Conservation (phyloP, 2,329 filamentous ascomycete species). For the Ceratocystis eucalypticola region DNA sequence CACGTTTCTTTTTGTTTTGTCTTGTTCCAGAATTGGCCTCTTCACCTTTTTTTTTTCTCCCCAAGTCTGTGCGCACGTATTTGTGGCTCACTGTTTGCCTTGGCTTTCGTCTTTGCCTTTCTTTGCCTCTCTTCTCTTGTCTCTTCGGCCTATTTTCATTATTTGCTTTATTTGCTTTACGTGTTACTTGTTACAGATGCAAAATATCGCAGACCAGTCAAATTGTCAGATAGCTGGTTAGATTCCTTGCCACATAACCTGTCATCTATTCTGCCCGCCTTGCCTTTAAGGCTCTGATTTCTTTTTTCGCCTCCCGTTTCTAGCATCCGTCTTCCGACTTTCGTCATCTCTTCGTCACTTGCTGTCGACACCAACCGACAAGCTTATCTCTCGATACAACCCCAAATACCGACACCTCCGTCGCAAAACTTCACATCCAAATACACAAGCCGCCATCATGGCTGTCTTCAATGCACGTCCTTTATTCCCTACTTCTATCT, state of each 20-base stretch:
- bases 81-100: neutral
- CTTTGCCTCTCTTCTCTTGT: neutral
- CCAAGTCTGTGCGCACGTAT: slow-evolving; percentile 1
- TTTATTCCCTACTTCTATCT: neutral
- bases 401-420: neutral
- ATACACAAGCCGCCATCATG: slow-evolving; percentile 24
- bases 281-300: neutral
- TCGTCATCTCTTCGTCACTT: neutral
- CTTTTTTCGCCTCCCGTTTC: neutral
- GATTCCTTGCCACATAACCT: no score
- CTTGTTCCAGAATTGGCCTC: neutral
- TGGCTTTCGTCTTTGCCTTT: neutral
- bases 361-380: neutral
- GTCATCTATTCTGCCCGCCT: neutral
- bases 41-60: neutral
- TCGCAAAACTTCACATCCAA: neutral
- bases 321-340: no score
- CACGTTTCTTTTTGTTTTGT: neutral
- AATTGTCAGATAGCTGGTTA: neutral
- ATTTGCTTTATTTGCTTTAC: neutral
- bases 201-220: neutral
- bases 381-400: neutral
- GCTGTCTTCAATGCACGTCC: slow-evolving; percentile 30
- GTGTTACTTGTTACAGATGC: neutral
- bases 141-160: neutral